Percentiles rank a stretch among this genome's conserved stretches.
Evolutionary conservation across 805 yeast species (phyloP).

Genomic region (Saccharomycopsis babjevae): DNA sequence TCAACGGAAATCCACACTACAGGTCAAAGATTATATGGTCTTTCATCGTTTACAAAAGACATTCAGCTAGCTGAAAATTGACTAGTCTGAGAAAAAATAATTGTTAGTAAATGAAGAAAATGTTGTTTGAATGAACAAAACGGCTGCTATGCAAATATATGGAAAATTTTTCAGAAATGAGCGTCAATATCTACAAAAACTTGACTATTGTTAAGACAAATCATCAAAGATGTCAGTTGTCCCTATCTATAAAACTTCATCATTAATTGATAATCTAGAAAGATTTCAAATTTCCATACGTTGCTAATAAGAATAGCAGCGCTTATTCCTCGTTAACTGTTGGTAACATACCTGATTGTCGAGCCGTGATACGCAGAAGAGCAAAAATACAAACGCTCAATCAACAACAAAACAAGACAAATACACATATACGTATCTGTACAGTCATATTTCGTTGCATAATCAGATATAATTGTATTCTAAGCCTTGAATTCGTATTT

Average conservation of each 20-base stretch:
- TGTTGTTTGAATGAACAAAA: too few species aligned
- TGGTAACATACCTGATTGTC: background rate
- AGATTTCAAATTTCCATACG: background rate
- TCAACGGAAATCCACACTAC: too few species aligned
- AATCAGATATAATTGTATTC: too few species aligned
- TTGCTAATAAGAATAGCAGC: background rate
- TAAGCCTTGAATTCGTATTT: too few species aligned
- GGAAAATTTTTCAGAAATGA: background rate
- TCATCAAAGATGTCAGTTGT: slow-evolving; percentile 16
- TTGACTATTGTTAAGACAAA: slow-evolving; percentile 10
- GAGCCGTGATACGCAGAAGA: background rate
- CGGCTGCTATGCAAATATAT: too few species aligned
- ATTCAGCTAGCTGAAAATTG: too few species aligned
- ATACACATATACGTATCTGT: background rate
- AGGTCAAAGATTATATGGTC: too few species aligned
- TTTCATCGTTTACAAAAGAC: too few species aligned
- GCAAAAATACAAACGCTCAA: background rate
- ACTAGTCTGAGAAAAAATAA: too few species aligned
- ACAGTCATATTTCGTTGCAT: too few species aligned
- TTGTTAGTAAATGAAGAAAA: background rate
- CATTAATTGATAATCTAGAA: slow-evolving; percentile 2
- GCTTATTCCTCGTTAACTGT: too few species aligned
- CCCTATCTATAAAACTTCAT: slow-evolving; percentile 17
- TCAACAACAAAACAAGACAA: background rate
- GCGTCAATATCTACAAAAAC: slow-evolving; percentile 16